Evolutionary conservation across 2,329 filamentous ascomycete species (phyloP).

Genomic region (Sporothrix curviconia): DNA sequence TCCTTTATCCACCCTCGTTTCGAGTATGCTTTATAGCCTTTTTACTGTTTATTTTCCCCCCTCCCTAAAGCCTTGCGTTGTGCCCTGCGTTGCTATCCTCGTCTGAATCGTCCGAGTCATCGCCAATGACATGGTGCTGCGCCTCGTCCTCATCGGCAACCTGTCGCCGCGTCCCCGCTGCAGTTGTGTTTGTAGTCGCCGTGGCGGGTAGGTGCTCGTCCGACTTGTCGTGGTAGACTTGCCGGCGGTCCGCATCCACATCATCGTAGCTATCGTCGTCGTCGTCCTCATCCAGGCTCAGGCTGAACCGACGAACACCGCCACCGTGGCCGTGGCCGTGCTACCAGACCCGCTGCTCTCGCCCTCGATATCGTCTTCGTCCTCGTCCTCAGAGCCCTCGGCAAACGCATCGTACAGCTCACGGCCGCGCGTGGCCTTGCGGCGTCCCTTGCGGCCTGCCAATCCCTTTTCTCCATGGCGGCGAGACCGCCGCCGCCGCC

Average conservation of each 20-base stretch:
- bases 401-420: conserved; percentile 98
- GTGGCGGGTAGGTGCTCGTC: conserved; percentile 16
- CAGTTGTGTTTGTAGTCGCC: conserved; percentile 22
- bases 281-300: conserved; percentile 58
- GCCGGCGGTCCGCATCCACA: background rate
- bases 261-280: conserved; percentile 40
- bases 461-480: conserved; percentile 32
- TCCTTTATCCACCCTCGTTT: background rate
- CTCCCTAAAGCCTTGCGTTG: conserved; percentile 12
- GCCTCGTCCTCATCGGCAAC: conserved; percentile 29
- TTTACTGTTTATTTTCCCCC: too few relatives aligned
- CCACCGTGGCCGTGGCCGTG: background rate
- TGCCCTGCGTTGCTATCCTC: conserved; percentile 12
- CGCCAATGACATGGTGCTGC: conserved; percentile 46
- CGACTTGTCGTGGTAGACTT: conserved; percentile 25
- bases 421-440: conserved; percentile 56
- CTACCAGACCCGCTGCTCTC: background rate
- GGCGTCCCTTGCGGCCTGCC: conserved; percentile 34
- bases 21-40: background rate
- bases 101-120: conserved; percentile 34
- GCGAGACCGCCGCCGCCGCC: background rate
- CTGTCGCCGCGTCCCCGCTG: conserved; percentile 25
- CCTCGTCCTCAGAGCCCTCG: conserved; percentile 73
- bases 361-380: conserved; percentile 42
- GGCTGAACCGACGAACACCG: conserved; percentile 9